A percentile compares a stretch with the other conserved stretches of the same genome.
Conservation (phyloP, 1,139 yeast genomes). For the Blastobotrys arbuscula region DNA sequence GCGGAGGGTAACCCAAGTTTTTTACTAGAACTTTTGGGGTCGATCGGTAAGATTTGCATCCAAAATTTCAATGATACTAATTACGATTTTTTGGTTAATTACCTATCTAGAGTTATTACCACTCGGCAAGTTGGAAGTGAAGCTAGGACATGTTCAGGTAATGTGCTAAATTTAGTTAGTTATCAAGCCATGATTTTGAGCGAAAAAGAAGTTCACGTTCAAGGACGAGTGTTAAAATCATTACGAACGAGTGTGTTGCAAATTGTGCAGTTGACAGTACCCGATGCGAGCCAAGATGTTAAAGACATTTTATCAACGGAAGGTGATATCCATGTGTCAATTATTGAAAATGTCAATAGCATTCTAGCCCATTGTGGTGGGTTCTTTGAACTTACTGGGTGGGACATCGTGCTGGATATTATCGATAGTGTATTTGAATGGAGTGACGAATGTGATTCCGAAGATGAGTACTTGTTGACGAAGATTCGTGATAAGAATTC, state of each 20-base stretch:
- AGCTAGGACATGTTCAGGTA: conserved; percentile 44
- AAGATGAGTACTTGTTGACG: conserved; percentile 2
- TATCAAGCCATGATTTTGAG: conserved; percentile 7
- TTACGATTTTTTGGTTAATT: conserved; percentile 45
- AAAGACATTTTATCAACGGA: conserved; percentile 24
- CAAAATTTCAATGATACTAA: conserved; percentile 28
- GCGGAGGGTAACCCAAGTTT: conserved; percentile 22
- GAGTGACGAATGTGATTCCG: conserved; percentile 11
- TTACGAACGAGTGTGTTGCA: conserved; percentile 13
- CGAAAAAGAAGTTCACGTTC: conserved; percentile 11
- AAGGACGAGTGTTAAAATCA: conserved; percentile 16
- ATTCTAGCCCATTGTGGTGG: conserved; percentile 73
- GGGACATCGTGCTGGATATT: conserved; percentile 68
- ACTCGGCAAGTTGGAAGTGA: conserved; percentile 39
- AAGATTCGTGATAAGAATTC: conserved; percentile 15
- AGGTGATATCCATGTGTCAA: conserved; percentile 55
- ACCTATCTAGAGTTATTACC: conserved; percentile 43
- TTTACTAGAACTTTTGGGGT: conserved; percentile 34
- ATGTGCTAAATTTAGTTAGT: conserved; percentile 40
- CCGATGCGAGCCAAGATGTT: conserved; percentile 20
- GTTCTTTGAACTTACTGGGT: conserved; percentile 50
- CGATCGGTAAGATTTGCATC: conserved; percentile 36
- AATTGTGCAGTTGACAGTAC: conserved; percentile 15
- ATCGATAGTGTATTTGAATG: conserved; percentile 57
- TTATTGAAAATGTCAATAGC: conserved; percentile 58